Conservation (phyloP, 2,329 filamentous ascomycete species). For the Claviceps sp. region DNA sequence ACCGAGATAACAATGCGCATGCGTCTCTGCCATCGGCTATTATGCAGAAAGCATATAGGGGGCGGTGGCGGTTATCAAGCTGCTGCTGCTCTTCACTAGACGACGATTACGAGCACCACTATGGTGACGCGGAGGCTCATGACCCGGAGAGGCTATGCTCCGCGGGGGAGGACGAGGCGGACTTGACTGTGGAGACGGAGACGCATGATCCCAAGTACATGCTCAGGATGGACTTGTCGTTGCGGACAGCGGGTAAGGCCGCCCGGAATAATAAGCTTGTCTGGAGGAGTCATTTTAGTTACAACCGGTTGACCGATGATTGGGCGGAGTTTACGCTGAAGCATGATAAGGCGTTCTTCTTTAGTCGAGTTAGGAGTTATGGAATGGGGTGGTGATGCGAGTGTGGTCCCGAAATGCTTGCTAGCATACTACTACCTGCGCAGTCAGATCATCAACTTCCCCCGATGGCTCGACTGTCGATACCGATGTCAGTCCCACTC, state of each 20-base stretch:
- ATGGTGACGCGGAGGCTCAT: slow-evolving; percentile 77
- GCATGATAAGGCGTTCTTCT: slow-evolving; percentile 53
- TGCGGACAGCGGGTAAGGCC: slow-evolving; percentile 50
- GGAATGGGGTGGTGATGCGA: slow-evolving; percentile 26
- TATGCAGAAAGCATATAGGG: slow-evolving; percentile 55
- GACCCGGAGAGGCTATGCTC: slow-evolving; percentile 35
- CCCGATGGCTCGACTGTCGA: no score
- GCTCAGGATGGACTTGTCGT: slow-evolving; percentile 65
- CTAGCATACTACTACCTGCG: no score
- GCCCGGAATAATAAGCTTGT: slow-evolving; percentile 71
- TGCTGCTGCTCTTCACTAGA: slow-evolving; percentile 17
- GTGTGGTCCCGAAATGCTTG: no score
- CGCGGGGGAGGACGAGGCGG: slow-evolving; percentile 35
- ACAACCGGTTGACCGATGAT: slow-evolving; percentile 80
- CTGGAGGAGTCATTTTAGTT: slow-evolving; percentile 87
- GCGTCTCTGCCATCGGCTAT: slow-evolving; percentile 29
- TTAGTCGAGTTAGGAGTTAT: slow-evolving; percentile 52
- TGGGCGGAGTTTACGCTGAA: slow-evolving; percentile 65
- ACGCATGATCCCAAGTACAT: slow-evolving; percentile 67
- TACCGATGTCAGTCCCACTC: no score
- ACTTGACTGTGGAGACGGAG: slow-evolving; percentile 75
- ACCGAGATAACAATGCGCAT: slow-evolving; percentile 10
- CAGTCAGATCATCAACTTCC: no score
- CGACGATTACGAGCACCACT: slow-evolving; percentile 49
- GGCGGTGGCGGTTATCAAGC: slow-evolving; percentile 35